Evolutionary conservation across 345 rosid genomes (phyloP).

Genomic region (Corchorus capsularis): DNA sequence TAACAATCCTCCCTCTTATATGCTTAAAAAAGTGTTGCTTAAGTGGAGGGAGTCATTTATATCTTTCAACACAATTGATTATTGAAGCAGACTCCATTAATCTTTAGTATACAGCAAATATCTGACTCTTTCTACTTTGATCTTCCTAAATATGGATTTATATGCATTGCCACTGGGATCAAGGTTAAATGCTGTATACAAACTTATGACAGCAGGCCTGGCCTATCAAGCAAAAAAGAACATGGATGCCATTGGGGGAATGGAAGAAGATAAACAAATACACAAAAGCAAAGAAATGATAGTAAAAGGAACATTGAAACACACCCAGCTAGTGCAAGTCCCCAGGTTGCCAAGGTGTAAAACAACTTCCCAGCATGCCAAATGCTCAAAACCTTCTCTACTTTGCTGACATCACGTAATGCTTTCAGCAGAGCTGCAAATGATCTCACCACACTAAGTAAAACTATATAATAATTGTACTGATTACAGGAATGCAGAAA

Average conservation of each 20-base stretch:
- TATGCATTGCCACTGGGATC: background rate
- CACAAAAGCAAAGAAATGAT: background rate
- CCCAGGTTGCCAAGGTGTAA: slow-evolving; percentile 84
- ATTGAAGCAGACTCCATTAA: background rate
- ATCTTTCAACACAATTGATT: background rate
- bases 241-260: background rate
- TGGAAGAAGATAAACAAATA: background rate
- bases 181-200: background rate
- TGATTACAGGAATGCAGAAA: background rate
- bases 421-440: slow-evolving; percentile 72
- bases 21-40: background rate
- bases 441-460: slow-evolving; percentile 13
- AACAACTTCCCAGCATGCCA: slow-evolving; percentile 92
- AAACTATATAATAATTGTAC: background rate
- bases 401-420: slow-evolving; percentile 59
- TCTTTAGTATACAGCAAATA: background rate
- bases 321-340: slow-evolving; percentile 85
- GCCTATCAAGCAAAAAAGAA: background rate
- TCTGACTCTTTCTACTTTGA: background rate
- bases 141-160: background rate
- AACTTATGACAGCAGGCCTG: background rate
- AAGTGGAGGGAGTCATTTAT: background rate
- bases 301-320: slow-evolving; percentile 14
- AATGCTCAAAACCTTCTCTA: slow-evolving; percentile 67
- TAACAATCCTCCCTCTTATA: background rate